Percentiles rank a stretch among this genome's conserved stretches.
These are phyloP conservation scores for Triticum dicoccoides DNA, from an alignment of 176 grass and related monocot genomes.

Conservation along the genomic window DNA sequence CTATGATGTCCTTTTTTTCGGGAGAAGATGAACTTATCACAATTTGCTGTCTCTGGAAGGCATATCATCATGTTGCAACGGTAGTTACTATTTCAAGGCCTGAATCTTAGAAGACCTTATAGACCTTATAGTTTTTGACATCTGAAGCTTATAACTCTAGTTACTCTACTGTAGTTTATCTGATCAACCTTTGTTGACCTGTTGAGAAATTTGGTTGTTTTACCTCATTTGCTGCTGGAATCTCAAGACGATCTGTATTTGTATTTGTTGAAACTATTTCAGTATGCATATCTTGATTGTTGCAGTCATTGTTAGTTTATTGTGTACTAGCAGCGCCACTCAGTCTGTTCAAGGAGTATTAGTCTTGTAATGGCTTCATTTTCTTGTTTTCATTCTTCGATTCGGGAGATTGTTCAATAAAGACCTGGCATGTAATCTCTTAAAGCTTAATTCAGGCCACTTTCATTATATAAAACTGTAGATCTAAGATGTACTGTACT, in stretches of 20 bases:
- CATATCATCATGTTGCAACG: not conserved
- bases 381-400: not conserved
- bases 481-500: not conserved
- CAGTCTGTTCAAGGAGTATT: not conserved
- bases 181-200: not conserved
- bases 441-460: not conserved
- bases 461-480: constrained; percentile 14
- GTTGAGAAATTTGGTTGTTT: not conserved
- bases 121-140: not conserved
- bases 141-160: not conserved
- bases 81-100: not conserved
- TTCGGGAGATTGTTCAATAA: not conserved
- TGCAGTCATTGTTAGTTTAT: not conserved
- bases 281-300: not conserved
- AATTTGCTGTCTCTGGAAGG: constrained; percentile 9
- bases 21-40: not conserved
- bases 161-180: not conserved
- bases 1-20: not conserved
- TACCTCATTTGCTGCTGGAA: not conserved
- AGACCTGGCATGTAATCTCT: not conserved
- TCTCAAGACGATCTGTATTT: not conserved
- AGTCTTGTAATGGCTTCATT: not conserved
- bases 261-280: not conserved
- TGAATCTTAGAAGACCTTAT: constrained; percentile 13
- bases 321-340: not conserved